These are phyloP conservation scores for Naematelia encephala DNA, from an alignment of 768 basidiomycete species.

Conservation along the genomic window DNA sequence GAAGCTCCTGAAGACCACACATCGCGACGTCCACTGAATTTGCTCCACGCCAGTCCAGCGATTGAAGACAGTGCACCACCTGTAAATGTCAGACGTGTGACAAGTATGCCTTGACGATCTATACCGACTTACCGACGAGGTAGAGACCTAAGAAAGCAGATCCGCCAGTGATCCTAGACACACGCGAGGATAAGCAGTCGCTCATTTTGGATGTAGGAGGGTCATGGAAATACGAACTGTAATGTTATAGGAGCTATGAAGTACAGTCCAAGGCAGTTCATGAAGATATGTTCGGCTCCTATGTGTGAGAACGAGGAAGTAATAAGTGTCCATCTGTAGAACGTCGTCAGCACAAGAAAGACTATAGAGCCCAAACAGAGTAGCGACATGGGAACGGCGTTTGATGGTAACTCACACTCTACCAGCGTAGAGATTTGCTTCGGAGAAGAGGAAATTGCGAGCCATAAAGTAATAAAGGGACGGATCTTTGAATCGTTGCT, in stretches of 20 bases:
- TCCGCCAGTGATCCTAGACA: conserved; percentile 38
- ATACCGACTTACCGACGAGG: conserved; percentile 35
- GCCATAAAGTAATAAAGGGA: conserved; percentile 37
- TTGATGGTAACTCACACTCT: conserved; percentile 34
- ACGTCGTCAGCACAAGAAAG: too few species aligned
- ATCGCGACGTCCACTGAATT: conserved; percentile 20
- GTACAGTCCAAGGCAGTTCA: conserved; percentile 47
- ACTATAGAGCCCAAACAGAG: too few species aligned
- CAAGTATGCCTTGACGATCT: too few species aligned
- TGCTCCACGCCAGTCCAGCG: conserved; percentile 39
- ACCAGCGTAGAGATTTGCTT: conserved; percentile 45
- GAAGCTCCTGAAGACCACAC: conserved; percentile 47
- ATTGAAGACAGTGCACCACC: conserved; percentile 40
- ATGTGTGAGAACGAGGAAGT: conserved; percentile 47
- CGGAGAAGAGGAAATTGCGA: conserved; percentile 47
- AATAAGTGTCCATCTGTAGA: conserved; percentile 41
- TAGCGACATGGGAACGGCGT: neutral
- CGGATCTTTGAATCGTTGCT: conserved; percentile 45
- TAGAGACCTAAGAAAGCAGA: conserved; percentile 47
- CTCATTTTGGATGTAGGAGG: neutral
- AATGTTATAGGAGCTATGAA: conserved; percentile 43
- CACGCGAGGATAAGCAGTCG: neutral
- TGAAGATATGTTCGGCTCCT: conserved; percentile 43
- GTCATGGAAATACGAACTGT: conserved; percentile 34
- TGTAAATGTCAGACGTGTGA: neutral